A percentile compares a stretch with the other conserved stretches of the same genome.
Evolutionary conservation across 1,284 basidiomycete species (phyloP).

Genomic region (Porodaedalea pini): DNA sequence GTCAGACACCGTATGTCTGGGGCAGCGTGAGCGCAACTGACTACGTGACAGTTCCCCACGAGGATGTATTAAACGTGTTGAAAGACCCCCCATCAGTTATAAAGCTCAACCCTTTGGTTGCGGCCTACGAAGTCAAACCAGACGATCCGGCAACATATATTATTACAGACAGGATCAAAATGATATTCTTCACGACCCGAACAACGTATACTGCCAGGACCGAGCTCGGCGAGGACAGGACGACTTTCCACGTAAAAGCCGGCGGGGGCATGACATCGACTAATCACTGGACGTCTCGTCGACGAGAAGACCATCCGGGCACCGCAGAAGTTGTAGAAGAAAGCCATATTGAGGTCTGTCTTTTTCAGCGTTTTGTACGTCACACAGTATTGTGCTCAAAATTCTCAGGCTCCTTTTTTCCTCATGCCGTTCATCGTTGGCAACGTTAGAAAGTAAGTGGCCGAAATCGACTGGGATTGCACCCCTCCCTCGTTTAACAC

Average conservation of each 20-base stretch:
- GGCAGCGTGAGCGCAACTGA: no score
- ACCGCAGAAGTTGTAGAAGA: constrained; percentile 30
- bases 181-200: constrained; percentile 26
- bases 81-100: constrained; percentile 35
- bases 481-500: not conserved
- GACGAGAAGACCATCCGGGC: constrained; percentile 23
- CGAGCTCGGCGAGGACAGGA: constrained; percentile 31
- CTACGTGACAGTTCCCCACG: constrained; percentile 18
- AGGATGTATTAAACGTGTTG: constrained; percentile 30
- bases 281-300: constrained; percentile 29
- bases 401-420: constrained; percentile 21
- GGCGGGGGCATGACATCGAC: constrained; percentile 32
- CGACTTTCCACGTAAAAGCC: constrained; percentile 32
- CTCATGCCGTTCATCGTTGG: constrained; percentile 28
- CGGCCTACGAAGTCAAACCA: constrained; percentile 27
- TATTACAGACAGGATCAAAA: constrained; percentile 33
- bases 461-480: not conserved
- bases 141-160: constrained; percentile 31
- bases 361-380: not conserved
- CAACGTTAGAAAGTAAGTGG: constrained; percentile 25
- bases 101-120: constrained; percentile 35
- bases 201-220: constrained; percentile 32
- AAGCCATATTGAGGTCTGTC: constrained; percentile 29
- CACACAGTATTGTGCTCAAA: not conserved
- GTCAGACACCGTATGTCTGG: constrained; percentile 10